Evolutionary conservation across 306 rosid genomes (phyloP).

Genomic region (Heteromeles arbutifolia): DNA sequence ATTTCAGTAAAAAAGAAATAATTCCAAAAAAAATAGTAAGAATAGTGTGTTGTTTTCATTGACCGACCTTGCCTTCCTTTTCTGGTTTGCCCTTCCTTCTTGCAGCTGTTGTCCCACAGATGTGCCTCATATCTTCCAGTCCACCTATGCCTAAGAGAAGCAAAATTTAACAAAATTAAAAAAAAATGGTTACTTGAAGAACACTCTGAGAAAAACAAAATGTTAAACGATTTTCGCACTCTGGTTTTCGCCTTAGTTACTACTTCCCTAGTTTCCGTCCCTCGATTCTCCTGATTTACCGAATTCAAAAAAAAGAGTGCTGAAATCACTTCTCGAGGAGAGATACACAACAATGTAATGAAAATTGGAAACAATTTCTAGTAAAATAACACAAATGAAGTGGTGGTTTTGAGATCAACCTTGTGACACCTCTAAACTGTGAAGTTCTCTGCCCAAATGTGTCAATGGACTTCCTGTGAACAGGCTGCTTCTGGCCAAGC

Average conservation of each 20-base stretch:
- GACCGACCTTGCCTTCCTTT: slow-evolving; percentile 96
- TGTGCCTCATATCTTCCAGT: slow-evolving; percentile 98
- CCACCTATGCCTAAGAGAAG: slow-evolving; percentile 75
- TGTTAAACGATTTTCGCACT: neutral
- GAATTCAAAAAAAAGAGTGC: neutral
- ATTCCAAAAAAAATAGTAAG: slow-evolving; percentile 9
- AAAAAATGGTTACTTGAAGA: neutral
- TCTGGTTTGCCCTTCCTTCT: slow-evolving; percentile 97
- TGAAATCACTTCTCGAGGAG: neutral
- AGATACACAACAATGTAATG: neutral
- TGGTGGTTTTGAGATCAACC: slow-evolving; percentile 26
- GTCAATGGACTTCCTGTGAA: slow-evolving; percentile 87
- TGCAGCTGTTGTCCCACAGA: slow-evolving; percentile 98
- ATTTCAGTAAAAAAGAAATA: neutral
- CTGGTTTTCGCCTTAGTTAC: neutral
- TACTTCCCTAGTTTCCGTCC: neutral
- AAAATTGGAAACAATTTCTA: neutral
- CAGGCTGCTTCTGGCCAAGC: slow-evolving; percentile 66
- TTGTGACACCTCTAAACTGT: slow-evolving; percentile 92
- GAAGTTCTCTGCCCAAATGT: slow-evolving; percentile 98
- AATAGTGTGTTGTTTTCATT: neutral
- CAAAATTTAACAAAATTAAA: neutral
- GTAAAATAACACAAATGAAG: neutral
- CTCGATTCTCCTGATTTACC: too few relatives aligned
- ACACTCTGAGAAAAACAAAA: neutral